phyloP scores from a whole-genome alignment of 2,329 filamentous ascomycete genomes.

The Mycosphaerelloides madeirae region DNA sequence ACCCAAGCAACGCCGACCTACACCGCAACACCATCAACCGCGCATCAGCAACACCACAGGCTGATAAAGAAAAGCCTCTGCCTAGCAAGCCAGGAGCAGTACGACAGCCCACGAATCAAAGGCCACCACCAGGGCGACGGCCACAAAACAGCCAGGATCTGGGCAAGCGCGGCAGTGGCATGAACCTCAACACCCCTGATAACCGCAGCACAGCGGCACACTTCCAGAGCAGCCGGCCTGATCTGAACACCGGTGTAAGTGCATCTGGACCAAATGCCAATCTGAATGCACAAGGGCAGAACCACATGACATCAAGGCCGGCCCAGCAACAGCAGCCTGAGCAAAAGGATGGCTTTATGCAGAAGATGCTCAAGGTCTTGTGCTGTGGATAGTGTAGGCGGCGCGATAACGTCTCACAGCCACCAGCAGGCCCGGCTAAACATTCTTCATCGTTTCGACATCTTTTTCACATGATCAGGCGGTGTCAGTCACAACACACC shows the following conservation, averaged over 20 bases:
- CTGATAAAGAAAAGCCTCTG: conserved; percentile 32
- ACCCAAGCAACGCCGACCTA: conserved; percentile 78
- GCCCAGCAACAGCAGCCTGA: conserved; percentile 45
- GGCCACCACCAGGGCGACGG: conserved; percentile 36
- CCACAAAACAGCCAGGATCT: conserved; percentile 31
- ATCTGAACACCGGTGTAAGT: conserved; percentile 23
- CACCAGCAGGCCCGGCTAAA: too few relatives aligned
- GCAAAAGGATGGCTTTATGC: conserved; percentile 72
- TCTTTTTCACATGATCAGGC: too few relatives aligned
- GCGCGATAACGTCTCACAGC: too few relatives aligned
- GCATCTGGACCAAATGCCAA: conserved; percentile 7
- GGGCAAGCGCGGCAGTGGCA: conserved; percentile 70
- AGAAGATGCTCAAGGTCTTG: conserved; percentile 87
- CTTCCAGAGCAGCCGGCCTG: conserved; percentile 88
- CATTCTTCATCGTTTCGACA: too few relatives aligned
- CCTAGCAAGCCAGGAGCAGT: conserved; percentile 58
- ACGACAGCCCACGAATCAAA: conserved; percentile 65
- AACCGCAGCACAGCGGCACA: conserved; percentile 91
- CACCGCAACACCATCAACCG: conserved; percentile 52
- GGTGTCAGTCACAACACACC: too few relatives aligned
- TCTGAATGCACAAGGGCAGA: conserved; percentile 8
- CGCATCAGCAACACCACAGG: conserved; percentile 54
- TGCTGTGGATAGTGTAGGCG: conserved; percentile 65
- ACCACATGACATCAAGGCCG: conserved; percentile 11
- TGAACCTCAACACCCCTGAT: conserved; percentile 65